A percentile compares a stretch with the other conserved stretches of the same genome.
These are phyloP conservation scores for Dendrobium huoshanense DNA, from an alignment of 106 monocot species.

Conservation along the genomic window DNA sequence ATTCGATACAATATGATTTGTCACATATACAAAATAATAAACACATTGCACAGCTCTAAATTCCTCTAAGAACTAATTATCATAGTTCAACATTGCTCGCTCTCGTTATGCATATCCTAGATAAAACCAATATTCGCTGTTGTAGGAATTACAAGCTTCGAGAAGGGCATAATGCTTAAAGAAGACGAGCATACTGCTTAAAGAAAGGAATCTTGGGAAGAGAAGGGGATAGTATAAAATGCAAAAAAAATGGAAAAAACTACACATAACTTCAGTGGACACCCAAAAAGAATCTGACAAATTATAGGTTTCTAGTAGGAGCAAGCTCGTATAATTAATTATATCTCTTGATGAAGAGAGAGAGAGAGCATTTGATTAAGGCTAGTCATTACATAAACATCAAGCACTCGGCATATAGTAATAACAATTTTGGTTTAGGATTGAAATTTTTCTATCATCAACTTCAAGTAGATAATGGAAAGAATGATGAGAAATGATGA, in stretches of 20 bases:
- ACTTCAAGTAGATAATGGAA: too few species aligned
- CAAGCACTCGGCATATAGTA: too few species aligned
- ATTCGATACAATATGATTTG: neutral
- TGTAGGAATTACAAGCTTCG: neutral
- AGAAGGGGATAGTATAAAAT: neutral
- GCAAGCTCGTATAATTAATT: too few species aligned
- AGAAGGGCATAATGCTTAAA: neutral
- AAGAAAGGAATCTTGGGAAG: neutral
- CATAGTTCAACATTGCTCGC: neutral
- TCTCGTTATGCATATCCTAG: neutral
- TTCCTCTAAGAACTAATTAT: neutral
- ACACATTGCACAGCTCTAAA: neutral
- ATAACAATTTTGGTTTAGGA: too few species aligned
- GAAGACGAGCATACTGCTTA: neutral
- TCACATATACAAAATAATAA: neutral
- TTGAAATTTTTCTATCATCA: too few species aligned
- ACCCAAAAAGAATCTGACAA: neutral
- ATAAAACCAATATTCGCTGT: neutral
- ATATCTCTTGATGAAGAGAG: too few species aligned
- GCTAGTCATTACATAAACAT: too few species aligned
- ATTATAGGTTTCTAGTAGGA: too few species aligned
- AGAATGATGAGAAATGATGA: too few species aligned
- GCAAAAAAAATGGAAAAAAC: neutral
- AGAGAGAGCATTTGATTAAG: too few species aligned
- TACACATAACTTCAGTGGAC: neutral